phyloP scores from a whole-genome alignment of 345 rosid species.

The Aquilaria sinensis region DNA sequence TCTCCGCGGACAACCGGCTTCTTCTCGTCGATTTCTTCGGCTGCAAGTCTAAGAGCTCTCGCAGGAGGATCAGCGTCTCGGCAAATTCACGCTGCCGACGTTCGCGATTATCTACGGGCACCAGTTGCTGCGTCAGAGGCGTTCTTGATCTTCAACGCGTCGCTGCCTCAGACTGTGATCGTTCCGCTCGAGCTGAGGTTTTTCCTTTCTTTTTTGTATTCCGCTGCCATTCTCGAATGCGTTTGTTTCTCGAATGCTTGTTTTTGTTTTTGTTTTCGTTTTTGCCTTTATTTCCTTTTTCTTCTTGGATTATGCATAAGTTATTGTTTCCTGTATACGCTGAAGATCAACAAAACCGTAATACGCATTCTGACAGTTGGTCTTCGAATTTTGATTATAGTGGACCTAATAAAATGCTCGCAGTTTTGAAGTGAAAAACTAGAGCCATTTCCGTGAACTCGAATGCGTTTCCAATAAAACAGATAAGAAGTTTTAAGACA shows the following conservation, averaged over 20 bases:
- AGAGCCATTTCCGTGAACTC: too few relatives aligned
- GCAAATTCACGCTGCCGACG: conserved; percentile 15
- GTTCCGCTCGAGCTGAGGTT: neutral
- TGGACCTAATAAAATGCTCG: too few relatives aligned
- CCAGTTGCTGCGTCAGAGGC: conserved; percentile 36
- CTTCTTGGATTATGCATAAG: neutral
- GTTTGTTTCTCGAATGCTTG: too few relatives aligned
- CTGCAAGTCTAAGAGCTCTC: conserved; percentile 35
- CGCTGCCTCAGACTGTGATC: conserved; percentile 37
- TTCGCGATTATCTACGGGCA: conserved; percentile 23
- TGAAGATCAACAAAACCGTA: too few relatives aligned
- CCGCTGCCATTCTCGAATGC: neutral
- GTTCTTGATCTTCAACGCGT: conserved; percentile 39
- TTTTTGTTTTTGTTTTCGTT: neutral
- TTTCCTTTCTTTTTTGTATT: neutral
- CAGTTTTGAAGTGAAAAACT: too few relatives aligned
- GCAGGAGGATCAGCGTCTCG: conserved; percentile 43
- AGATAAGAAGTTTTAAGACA: too few relatives aligned
- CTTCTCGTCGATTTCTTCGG: conserved; percentile 73
- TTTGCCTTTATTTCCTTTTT: too few relatives aligned
- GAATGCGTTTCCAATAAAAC: too few relatives aligned
- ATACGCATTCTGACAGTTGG: too few relatives aligned
- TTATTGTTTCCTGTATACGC: too few relatives aligned
- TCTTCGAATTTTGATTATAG: too few relatives aligned
- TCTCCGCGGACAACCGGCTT: conserved; percentile 23